Base-by-base conservation (phyloP, 306 rosid genomes). In the Benincasa hispida region DNA sequence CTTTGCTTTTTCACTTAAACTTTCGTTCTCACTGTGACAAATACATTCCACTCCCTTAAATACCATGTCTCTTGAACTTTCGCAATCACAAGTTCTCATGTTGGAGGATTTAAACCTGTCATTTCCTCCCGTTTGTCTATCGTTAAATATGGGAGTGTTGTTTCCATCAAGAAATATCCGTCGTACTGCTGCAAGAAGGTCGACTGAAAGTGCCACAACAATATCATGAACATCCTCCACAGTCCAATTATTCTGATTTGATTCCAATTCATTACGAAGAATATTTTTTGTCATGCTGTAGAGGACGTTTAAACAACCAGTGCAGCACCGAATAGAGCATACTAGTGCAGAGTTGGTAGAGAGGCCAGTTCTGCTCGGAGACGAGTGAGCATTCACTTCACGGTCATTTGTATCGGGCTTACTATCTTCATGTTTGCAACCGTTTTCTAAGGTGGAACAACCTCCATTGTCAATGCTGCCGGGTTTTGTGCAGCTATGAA, bases 271-370 rank as follows among this genome's bases (percentile, higher is more conserved):
- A 17, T 47, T 74, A 27, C 68, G 50, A 47, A 94, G 85, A 56
- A 90, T 45, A 62, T 87, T 86, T 76, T 63, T 84, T 12, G 84
- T 77, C 85, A 81, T 63, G 62, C 74, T 45, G 55, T 72, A 83
- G 62, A 94, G 88, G 74, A 68, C 82, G 58, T 78, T 25, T 11
- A 91, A 78, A 82, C 99, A 92, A 75, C 76, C 77, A 13, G 86
- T 83, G 86, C 99, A 94, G 84, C 96, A 94, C 79, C 66, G 91
- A 81, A 90, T 89, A 55, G 81, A 76, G 76, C 96, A 94, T 53
- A 89, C 28, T 58, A 81, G 67, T 45, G 80, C 89, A 15, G 93
- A 55, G 61, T 82, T 60, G 4, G 76, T 75, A 72, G 84, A 77
- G 51, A 30, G 82, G 28, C 56, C 22, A 55, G 39, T 81, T 81